Base-by-base conservation (phyloP, 1,284 basidiomycete species). In the Sanghuangporus weigelae region DNA sequence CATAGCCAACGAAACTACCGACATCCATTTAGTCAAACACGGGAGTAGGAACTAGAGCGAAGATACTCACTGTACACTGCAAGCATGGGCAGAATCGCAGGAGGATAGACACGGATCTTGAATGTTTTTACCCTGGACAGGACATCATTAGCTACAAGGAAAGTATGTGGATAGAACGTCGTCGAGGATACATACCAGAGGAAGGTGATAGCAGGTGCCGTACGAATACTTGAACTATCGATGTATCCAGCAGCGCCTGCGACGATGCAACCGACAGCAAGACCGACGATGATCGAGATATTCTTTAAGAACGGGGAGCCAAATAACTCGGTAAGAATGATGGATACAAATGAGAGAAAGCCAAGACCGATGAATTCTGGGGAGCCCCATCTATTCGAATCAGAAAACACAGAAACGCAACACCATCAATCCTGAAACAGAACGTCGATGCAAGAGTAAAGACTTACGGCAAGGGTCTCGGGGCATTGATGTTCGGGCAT, bases 271-370 rank as follows among this genome's bases (percentile, higher is more conserved):
- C 91, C 92, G 1, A 93, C 84, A 3, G 81, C 80, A 39, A 92
- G 75, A 0, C 89, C 88, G n/a, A 90, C 80, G 61, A 91, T 88
- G 69, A 91, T 85, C 39, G 86, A 87, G 59, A 84, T 81, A 67
- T 89, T 94, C 75, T 91, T 90, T 71, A 95, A 77, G 76, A 94
- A 93, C 0, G 91, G 91, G 2, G 86, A 89, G 3, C 92, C 91
- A 67, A 93, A 91, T 35, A 93, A 74, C 70, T 93, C 90, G 0
- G 84, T 86, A 11, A 94, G 71, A 67, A 94, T 81, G 68, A 95
- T 93, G 7, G 84, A 83, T 57, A 87, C 71, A 74, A 95, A 95
- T 0, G 86, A 87, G 21, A 95, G 78, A 79, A 95, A 94, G 0
- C 93, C 93, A 39, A 95, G 83, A 2, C 93, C 91, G 55, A 94